Evolutionary conservation across 805 yeast species (phyloP), one percentile per base, ranked within the genome.

Genomic region (Kuraishia piskuri): DNA sequence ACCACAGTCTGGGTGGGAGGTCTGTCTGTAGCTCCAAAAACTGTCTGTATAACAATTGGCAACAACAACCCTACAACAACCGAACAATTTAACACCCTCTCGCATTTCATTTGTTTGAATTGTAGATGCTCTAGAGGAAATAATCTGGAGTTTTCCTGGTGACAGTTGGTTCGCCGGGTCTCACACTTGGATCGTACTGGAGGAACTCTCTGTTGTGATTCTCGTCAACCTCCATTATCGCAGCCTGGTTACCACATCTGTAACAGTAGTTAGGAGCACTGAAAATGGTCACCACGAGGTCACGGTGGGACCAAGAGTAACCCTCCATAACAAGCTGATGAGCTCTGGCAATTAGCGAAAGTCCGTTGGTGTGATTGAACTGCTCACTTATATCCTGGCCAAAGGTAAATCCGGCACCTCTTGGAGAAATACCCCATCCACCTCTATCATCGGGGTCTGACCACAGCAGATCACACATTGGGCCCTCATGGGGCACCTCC

Each of bases 321-420:
- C 97, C 97, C 67, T 90, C 97, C 97, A 91, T 91, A n/a, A 90
- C 96, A 68, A 90, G 78, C 72, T 90, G 97, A 75, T 90, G 97
- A 9, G 97, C 97, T 72, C 97, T 82, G 24, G 97, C 96, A 58
- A 91, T 86, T 57, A 91, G 74, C 52, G 87, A 78, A 58, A 91
- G 75, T 59, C 86, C 90, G 68, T 91, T 91, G 20, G 90, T 85
- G 71, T 90, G 96, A 67, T 91, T 91, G 72, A 91, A 91, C 66
- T 90, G 96, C 67, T 88, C 96, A 60, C 91, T 82, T 63, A 90
- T 89, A 75, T 91, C 96, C 73, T 86, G 95, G 62, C 97, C 97
- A 80, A 91, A 91, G 64, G 96, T 89, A 84, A 88, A 91, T 69
- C 97, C 97, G 57, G 97, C 97, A 76, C 97, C 97, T 81, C 97